Evolutionary conservation across 2,329 filamentous ascomycete genomes (phyloP).

Genomic region (Sporothrix globosa): DNA sequence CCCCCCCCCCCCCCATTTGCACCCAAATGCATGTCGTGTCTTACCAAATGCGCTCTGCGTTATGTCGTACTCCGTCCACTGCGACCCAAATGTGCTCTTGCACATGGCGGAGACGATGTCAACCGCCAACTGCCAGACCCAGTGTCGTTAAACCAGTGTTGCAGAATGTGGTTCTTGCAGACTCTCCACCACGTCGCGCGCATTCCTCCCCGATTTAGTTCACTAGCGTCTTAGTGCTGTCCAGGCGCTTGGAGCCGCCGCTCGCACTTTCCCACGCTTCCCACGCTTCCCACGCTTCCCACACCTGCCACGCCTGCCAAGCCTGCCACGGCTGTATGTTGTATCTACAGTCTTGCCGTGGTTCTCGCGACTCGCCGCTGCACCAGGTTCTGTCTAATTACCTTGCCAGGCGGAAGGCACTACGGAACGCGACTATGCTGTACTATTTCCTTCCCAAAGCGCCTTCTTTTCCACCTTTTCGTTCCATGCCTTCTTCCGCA

Average conservation of each 20-base stretch:
- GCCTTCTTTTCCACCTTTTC: constrained; percentile 11
- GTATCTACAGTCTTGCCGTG: background rate
- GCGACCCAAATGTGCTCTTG: background rate
- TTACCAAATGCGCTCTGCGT: too few relatives aligned
- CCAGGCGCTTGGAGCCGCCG: constrained; percentile 19
- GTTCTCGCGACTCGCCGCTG: constrained; percentile 13
- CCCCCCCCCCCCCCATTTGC: background rate
- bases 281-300: background rate
- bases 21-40: background rate
- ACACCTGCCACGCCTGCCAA: background rate
- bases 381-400: background rate
- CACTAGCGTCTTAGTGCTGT: constrained; percentile 17
- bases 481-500: constrained; percentile 11
- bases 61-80: background rate
- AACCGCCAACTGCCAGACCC: background rate
- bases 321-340: background rate
- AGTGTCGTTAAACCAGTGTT: background rate
- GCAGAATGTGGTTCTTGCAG: constrained; percentile 7
- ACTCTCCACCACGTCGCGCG: background rate
- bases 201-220: constrained; percentile 20
- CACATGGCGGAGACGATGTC: constrained; percentile 1
- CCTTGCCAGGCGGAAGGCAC: constrained; percentile 20
- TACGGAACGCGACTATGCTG: background rate
- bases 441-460: constrained; percentile 19
- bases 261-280: constrained; percentile 6